Base-by-base conservation (phyloP, 1,139 yeast species). In the Saccharomyces hybrid region DNA sequence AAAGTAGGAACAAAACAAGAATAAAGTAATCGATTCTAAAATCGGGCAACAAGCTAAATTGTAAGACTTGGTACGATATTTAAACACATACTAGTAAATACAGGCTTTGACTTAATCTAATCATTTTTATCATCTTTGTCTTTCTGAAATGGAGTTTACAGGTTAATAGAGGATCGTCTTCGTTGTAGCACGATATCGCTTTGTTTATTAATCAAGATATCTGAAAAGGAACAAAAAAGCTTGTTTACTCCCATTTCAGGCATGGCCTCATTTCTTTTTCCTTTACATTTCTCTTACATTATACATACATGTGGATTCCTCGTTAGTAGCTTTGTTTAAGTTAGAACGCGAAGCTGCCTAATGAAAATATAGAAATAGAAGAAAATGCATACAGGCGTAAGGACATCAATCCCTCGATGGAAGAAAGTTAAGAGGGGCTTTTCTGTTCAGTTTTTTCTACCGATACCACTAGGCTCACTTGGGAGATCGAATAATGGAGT, bases 401-500 rank as follows among this genome's bases (percentile, higher is more conserved):
- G n/a, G 8, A 32, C 8, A 32, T 12, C 14, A 2, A 4, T 14
- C 16, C 38, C n/a, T 12, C 14, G 2, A 32, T 12, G 14, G 4
- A n/a, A 32, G 38, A 12, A 5, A 12, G 12, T 11, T 4, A 9
- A 38, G 7, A 38, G 26, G 24, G 7, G 9, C 12, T 4, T 38
- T 8, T 38, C 44, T 19, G 19, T 16, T 19, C 11, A 14, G 14
- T 16, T 19, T 38, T 38, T 24, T 8, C 3, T 38, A 26, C 16
- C 3, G 11, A 7, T 38, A 19, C 12, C 44, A 38, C 24, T 16
- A 24, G 21, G 16, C 19, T 11, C 21, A 7, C 8, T 32, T 9
- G 8, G 16, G 48, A 21, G 9, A 24, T 11, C 19, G 12, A 46
- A 47, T 16, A 27, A 57, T 57, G 59, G 59, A 57, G 28, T 34